Conservation (phyloP, 139 green algal species). For the Tetratostichococcus sp. region DNA sequence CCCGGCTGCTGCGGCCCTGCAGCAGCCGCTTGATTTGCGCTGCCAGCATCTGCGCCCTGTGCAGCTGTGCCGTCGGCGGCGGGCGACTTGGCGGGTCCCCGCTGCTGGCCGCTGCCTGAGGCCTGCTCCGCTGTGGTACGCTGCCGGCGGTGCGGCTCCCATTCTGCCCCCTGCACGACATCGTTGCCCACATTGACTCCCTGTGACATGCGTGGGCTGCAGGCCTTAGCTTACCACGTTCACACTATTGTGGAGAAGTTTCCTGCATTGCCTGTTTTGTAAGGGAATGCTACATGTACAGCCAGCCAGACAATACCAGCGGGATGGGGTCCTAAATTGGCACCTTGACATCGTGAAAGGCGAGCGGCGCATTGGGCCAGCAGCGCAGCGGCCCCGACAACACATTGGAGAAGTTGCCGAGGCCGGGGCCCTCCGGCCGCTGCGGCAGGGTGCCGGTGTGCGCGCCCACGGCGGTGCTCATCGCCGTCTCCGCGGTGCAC, state of each 20-base stretch:
- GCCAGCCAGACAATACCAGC: no score
- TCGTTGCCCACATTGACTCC: no score
- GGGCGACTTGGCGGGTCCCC: no score
- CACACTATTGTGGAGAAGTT: no score
- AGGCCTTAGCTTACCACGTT: no score
- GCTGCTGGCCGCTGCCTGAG: not conserved
- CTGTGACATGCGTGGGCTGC: no score
- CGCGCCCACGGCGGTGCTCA: slow-evolving; percentile 17
- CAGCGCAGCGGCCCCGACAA: slow-evolving; percentile 44
- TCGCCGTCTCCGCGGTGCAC: slow-evolving; percentile 12
- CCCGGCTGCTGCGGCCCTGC: no score
- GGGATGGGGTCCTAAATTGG: no score
- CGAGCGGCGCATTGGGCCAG: slow-evolving; percentile 33
- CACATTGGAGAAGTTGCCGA: slow-evolving; percentile 52
- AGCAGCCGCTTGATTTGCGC: no score
- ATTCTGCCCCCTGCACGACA: not conserved
- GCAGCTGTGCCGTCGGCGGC: not conserved
- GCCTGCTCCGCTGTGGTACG: not conserved
- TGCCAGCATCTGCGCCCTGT: no score
- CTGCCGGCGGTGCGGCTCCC: not conserved
- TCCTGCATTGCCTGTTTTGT: no score
- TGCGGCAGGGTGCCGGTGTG: slow-evolving; percentile 24
- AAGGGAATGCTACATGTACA: no score
- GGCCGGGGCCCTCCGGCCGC: slow-evolving; percentile 50
- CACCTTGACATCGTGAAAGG: slow-evolving; percentile 14